These are phyloP conservation scores for Ganoderma meredithae DNA, from an alignment of 1,284 basidiomycete genomes.

Conservation along the genomic window DNA sequence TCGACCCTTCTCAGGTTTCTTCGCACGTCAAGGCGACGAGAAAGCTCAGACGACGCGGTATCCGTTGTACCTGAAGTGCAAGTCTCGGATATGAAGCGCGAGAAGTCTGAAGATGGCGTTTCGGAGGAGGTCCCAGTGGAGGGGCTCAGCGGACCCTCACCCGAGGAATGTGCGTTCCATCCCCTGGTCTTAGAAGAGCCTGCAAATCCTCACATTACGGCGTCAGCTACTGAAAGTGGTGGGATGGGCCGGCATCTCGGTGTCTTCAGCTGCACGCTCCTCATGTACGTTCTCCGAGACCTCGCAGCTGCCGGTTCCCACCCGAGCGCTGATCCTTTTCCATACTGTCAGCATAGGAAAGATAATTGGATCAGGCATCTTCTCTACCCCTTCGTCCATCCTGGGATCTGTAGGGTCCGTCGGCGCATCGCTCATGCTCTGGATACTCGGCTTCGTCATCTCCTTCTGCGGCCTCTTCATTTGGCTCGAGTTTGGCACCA, in stretches of 20 bases:
- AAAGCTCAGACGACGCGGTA: conserved; percentile 11
- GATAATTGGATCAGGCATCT: conserved; percentile 69
- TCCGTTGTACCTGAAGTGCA: conserved; percentile 9
- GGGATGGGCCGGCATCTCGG: conserved; percentile 42
- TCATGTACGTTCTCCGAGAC: conserved; percentile 34
- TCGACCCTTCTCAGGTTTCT: conserved; percentile 23
- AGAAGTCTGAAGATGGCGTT: conserved; percentile 22
- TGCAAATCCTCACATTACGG: neutral
- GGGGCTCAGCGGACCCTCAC: conserved; percentile 26
- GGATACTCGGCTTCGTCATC: conserved; percentile 72
- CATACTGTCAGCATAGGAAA: conserved; percentile 50
- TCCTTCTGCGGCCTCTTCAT: conserved; percentile 73
- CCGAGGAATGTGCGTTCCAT: conserved; percentile 27
- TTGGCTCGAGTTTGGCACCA: conserved; percentile 77
- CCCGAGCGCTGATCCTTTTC: neutral
- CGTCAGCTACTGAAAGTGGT: conserved; percentile 36
- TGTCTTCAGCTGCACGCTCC: conserved; percentile 42
- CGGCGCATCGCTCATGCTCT: conserved; percentile 71
- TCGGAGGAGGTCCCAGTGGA: conserved; percentile 21
- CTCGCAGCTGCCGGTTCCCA: neutral
- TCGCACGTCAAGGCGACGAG: conserved; percentile 7
- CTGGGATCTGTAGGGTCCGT: conserved; percentile 69
- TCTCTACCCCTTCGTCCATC: conserved; percentile 68
- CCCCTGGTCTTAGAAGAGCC: neutral
- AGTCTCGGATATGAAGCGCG: conserved; percentile 18